Conservation (phyloP, 345 rosid genomes). For the Rubroshorea leprosula region DNA sequence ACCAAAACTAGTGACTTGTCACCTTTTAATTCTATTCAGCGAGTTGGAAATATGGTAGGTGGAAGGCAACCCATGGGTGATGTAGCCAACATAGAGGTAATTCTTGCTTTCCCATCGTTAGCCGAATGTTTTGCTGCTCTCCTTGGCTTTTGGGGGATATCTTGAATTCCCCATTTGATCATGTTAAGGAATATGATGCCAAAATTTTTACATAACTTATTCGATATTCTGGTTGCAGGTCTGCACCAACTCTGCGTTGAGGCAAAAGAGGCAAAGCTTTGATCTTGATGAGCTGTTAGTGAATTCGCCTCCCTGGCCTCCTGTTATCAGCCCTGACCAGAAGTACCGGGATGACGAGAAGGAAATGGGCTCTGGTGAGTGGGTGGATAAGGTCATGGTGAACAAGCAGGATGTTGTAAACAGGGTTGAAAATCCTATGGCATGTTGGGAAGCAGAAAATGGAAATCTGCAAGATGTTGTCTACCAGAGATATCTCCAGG, state of each 20-base stretch:
- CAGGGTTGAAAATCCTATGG: constrained; percentile 37
- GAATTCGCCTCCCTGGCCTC: constrained; percentile 96
- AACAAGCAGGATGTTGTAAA: constrained; percentile 63
- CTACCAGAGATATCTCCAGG: constrained; percentile 64
- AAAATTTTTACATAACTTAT: background rate
- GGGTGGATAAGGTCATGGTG: constrained; percentile 99
- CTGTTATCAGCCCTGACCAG: constrained; percentile 60
- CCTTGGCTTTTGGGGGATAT: no score
- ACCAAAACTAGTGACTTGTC: constrained; percentile 45
- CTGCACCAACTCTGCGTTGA: constrained; percentile 31
- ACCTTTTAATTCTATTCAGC: constrained; percentile 34
- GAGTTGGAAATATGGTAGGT: constrained; percentile 26
- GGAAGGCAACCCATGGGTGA: constrained; percentile 59
- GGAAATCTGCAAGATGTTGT: constrained; percentile 44
- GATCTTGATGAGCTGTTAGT: constrained; percentile 82
- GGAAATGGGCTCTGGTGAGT: constrained; percentile 61
- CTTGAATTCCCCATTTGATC: no score
- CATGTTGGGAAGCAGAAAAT: constrained; percentile 53
- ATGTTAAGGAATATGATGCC: background rate
- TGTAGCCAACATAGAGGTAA: constrained; percentile 70
- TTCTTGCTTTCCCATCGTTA: background rate
- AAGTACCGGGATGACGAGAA: constrained; percentile 61
- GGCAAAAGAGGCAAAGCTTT: constrained; percentile 61
- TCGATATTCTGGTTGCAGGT: constrained; percentile 35
- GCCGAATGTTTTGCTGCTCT: no score